Base-by-base conservation (phyloP, 176 grass and related monocot genomes). In the Oryza glaberrima region DNA sequence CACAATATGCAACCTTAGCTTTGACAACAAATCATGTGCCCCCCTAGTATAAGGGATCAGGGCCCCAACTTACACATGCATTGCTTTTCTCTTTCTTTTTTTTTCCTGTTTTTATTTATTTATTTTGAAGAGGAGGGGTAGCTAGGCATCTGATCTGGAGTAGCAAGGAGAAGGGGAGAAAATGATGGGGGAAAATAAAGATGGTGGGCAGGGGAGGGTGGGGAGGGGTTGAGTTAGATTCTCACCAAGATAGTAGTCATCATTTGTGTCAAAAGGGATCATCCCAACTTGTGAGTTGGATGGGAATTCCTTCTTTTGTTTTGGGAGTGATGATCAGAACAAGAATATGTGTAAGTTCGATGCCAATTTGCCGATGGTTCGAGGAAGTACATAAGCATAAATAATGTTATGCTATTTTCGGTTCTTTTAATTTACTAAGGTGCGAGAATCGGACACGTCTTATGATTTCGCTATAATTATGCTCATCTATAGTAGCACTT, bases 221-320 rank as follows among this genome's bases (percentile, higher is more conserved):
- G 35, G 66, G 72, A 67, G 48, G 56, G 20, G 82, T 67, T 85
- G 74, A 70, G 74, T 75, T 65, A 79, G 78, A 88, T 90, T 83
- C 85, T 84, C 81, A 69, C 74, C 78, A 43, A 58, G 20, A 81
- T 61, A 28, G 69, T 61, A 28, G 69, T 11, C 76, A 80, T 58
- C 25, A 48, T 75, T 75, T 20, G 44, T 26, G 78, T 20, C 35
- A 13, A 81, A 80, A 69, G 60, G 28, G 75, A 3, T 63, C 16
- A 15, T 76, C 81, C 81, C 70, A 77, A 20, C 82, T 73, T 46
- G 4, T 58, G 14, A 40, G 41, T 74, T 77, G 65, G 75, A 72
- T 81, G 17, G 15, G 75, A 36, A 16, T 79, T 68, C 19, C 19
- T 70, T 69, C 63, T 43, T 63, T 64, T 43, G 4, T 34, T 8